phyloP scores from a whole-genome alignment of 495 filamentous ascomycete species.

The Penicillium robsamsonii region DNA sequence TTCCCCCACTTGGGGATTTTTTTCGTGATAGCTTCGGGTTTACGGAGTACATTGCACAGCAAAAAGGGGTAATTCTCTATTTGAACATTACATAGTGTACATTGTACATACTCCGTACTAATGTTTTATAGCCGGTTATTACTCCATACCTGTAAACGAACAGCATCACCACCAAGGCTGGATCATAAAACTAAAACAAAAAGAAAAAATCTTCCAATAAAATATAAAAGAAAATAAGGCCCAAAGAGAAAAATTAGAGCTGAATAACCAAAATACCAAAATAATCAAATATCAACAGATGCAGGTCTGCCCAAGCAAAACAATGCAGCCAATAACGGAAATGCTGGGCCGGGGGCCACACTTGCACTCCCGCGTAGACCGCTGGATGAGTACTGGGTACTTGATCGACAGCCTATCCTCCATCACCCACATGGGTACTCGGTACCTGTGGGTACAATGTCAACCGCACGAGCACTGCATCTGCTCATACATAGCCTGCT shows the following conservation, averaged over 20 bases:
- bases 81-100: not conserved
- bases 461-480: slow-evolving; percentile 19
- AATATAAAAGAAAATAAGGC: slow-evolving; percentile 8
- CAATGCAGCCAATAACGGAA: slow-evolving; percentile 47
- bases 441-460: slow-evolving; percentile 10
- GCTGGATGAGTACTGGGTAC: slow-evolving; percentile 26
- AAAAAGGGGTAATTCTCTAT: not conserved
- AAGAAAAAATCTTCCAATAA: not conserved
- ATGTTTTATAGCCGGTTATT: not conserved
- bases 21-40: not conserved
- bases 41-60: not conserved
- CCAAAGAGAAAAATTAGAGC: slow-evolving; percentile 3
- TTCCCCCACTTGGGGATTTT: not conserved
- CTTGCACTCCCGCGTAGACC: slow-evolving; percentile 38
- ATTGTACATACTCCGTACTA: not conserved
- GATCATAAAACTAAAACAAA: not conserved
- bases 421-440: slow-evolving; percentile 15
- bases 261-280: slow-evolving; percentile 1
- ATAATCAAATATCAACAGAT: slow-evolving; percentile 16
- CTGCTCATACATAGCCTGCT: slow-evolving; percentile 28
- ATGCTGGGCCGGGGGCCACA: slow-evolving; percentile 18
- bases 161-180: not conserved
- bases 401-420: slow-evolving; percentile 12
- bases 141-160: not conserved
- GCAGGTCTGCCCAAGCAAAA: slow-evolving; percentile 50